These are phyloP conservation scores for Halophytophthora polymorphica DNA, from an alignment of 352 stramenopile genomes.

Conservation along the genomic window DNA sequence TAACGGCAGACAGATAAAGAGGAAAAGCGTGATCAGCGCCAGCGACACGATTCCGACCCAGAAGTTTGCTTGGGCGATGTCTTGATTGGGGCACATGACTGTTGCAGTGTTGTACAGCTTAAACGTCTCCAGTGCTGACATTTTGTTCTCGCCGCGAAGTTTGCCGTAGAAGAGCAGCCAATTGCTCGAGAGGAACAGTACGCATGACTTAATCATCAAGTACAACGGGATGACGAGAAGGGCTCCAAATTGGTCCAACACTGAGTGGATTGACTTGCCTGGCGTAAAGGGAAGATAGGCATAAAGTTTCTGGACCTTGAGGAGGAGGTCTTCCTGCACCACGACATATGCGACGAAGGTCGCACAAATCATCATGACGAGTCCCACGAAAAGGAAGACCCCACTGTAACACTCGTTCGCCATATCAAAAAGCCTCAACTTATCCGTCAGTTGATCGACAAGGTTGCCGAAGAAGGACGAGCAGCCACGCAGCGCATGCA, in stretches of 20 bases:
- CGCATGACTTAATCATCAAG: constrained; percentile 54
- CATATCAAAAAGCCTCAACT: constrained; percentile 28
- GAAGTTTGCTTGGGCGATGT: constrained; percentile 33
- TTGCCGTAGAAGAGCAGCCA: constrained; percentile 33
- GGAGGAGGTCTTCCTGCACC: constrained; percentile 52
- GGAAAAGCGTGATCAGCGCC: constrained; percentile 38
- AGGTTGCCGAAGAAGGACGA: constrained; percentile 35
- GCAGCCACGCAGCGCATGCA: constrained; percentile 21
- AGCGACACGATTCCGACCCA: constrained; percentile 34
- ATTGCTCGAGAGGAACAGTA: constrained; percentile 49
- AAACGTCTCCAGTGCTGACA: constrained; percentile 11
- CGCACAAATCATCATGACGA: constrained; percentile 31
- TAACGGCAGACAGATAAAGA: constrained; percentile 52
- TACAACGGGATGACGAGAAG: constrained; percentile 58
- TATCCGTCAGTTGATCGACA: constrained; percentile 29
- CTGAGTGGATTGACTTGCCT: constrained; percentile 23
- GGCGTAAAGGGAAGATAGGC: constrained; percentile 38
- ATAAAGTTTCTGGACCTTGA: constrained; percentile 55
- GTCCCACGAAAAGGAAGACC: constrained; percentile 30
- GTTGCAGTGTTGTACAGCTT: constrained; percentile 17
- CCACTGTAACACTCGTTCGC: constrained; percentile 35
- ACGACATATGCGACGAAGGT: constrained; percentile 56
- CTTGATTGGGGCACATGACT: constrained; percentile 11
- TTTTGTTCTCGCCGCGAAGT: constrained; percentile 10
- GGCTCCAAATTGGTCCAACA: constrained; percentile 42